phyloP scores from a whole-genome alignment of 2,329 filamentous ascomycete species.

The Scedosporium apiospermum region DNA sequence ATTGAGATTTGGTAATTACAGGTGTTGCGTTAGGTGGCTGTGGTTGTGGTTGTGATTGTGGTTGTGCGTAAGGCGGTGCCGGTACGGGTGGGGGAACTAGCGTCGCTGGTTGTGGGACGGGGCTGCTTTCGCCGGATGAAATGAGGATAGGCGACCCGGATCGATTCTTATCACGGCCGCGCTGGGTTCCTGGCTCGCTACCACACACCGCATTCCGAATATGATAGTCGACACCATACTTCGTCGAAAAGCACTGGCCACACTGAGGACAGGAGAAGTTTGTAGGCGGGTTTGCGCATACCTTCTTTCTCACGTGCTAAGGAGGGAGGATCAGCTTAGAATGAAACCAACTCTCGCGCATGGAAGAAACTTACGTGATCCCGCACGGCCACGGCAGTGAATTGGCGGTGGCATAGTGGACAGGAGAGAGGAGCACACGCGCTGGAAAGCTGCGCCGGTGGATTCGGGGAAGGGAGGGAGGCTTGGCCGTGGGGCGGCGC shows the following conservation, averaged over 20 bases:
- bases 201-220: slow-evolving; percentile 35
- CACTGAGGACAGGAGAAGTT: slow-evolving; percentile 35
- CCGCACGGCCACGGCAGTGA: slow-evolving; percentile 6
- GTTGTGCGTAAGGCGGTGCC: neutral
- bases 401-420: slow-evolving; percentile 11
- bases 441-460: neutral
- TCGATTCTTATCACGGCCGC: no score
- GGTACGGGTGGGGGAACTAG: neutral
- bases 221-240: slow-evolving; percentile 35
- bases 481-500: neutral
- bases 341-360: neutral
- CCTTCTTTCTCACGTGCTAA: slow-evolving; percentile 24
- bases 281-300: slow-evolving; percentile 18
- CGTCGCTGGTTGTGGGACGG: neutral
- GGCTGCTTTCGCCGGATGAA: slow-evolving; percentile 1
- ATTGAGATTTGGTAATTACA: neutral
- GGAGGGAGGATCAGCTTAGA: neutral
- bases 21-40: neutral
- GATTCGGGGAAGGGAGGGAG: neutral
- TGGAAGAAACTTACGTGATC: slow-evolving; percentile 9
- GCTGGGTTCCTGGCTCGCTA: slow-evolving; percentile 6
- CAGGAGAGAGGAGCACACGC: slow-evolving; percentile 3
- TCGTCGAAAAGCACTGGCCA: slow-evolving; percentile 31
- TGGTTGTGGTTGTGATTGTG: neutral
- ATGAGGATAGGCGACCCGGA: neutral